Percentiles rank a stretch among this genome's conserved stretches.
These are phyloP conservation scores for Setomelanomma holmii DNA, from an alignment of 2,329 filamentous ascomycete species.

Conservation along the genomic window DNA sequence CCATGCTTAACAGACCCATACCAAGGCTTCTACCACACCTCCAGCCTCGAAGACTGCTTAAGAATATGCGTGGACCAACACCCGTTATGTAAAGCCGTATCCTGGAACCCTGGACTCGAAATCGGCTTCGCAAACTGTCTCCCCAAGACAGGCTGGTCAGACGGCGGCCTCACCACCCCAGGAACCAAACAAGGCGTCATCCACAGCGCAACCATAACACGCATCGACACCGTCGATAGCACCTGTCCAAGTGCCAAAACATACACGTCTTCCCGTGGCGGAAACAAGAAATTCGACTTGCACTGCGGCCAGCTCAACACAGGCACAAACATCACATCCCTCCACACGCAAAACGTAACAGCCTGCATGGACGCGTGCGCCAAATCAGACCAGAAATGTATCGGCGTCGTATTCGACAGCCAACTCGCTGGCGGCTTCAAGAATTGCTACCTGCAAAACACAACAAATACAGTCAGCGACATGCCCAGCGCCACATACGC, in stretches of 20 bases:
- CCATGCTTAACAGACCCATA: slow-evolving; percentile 25
- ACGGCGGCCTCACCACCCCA: slow-evolving; percentile 15
- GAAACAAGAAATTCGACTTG: slow-evolving; percentile 33
- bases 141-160: slow-evolving; percentile 29
- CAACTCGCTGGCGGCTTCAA: slow-evolving; percentile 30
- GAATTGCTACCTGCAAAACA: slow-evolving; percentile 46
- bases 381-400: slow-evolving; percentile 25
- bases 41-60: slow-evolving; percentile 36
- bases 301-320: slow-evolving; percentile 38
- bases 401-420: slow-evolving; percentile 37
- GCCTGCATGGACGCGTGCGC: slow-evolving; percentile 42
- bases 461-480: slow-evolving; percentile 27
- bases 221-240: slow-evolving; percentile 26
- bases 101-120: slow-evolving; percentile 35
- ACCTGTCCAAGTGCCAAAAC: slow-evolving; percentile 22
- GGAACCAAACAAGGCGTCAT: slow-evolving; percentile 17
- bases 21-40: slow-evolving; percentile 35
- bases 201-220: slow-evolving; percentile 36
- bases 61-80: slow-evolving; percentile 34
- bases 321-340: slow-evolving; percentile 37
- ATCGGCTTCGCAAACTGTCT: slow-evolving; percentile 45
- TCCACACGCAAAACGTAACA: slow-evolving; percentile 38
- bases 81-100: slow-evolving; percentile 39
- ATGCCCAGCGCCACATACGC: slow-evolving; percentile 29
- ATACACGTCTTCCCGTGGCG: slow-evolving; percentile 14